These are phyloP conservation scores for Citrus sp. DNA, from an alignment of 345 rosid species.

Conservation along the genomic window DNA sequence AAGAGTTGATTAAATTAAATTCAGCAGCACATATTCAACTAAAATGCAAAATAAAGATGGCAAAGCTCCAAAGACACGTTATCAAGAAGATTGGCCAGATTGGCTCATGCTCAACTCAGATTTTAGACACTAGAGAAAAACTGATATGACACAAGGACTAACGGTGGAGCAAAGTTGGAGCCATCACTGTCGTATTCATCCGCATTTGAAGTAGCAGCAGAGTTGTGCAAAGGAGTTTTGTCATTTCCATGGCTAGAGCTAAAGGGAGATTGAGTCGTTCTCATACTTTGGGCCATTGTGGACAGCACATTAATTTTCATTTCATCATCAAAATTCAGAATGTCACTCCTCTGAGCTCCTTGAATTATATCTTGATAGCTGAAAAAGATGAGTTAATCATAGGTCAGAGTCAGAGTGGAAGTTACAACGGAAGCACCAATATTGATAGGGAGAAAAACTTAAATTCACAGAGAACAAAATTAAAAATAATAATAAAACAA, in stretches of 20 bases:
- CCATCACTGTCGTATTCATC: conserved; percentile 78
- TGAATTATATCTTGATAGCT: conserved; percentile 17
- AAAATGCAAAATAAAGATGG: not conserved
- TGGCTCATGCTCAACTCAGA: no score
- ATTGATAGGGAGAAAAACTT: not conserved
- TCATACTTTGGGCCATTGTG: conserved; percentile 48
- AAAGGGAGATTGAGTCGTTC: conserved; percentile 51
- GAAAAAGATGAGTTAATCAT: not conserved
- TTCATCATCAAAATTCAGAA: conserved; percentile 10
- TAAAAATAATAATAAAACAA: not conserved
- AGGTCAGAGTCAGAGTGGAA: not conserved
- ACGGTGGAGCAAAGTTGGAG: conserved; percentile 60
- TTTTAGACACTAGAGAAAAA: not conserved
- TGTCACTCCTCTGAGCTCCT: not conserved
- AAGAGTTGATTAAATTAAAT: not conserved
- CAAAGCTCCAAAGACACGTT: not conserved
- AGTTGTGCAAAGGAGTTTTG: conserved; percentile 34
- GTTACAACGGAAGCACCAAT: not conserved
- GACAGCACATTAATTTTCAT: conserved; percentile 35
- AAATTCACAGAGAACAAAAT: not conserved
- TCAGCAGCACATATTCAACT: not conserved
- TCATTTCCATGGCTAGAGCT: conserved; percentile 44
- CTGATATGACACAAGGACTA: conserved; percentile 14
- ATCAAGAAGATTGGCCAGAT: not conserved
- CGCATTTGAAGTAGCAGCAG: conserved; percentile 47